Evolutionary conservation across 116 monocot species (phyloP).

Genomic region (Zostera marina): DNA sequence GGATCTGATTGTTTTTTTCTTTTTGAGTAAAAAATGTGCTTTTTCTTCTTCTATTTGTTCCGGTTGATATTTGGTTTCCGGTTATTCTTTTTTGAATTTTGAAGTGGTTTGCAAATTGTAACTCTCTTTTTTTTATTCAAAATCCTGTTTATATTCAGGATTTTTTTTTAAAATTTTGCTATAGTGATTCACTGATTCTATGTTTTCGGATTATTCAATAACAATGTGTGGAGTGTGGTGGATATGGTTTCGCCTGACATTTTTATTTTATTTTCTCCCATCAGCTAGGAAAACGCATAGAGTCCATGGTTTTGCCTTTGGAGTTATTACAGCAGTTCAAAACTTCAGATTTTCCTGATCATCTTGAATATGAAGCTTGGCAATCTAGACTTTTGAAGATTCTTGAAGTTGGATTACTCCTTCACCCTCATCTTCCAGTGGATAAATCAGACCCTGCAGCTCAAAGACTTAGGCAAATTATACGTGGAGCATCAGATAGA

Average conservation of each 20-base stretch:
- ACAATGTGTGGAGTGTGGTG: too few relatives aligned
- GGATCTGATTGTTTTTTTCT: neutral
- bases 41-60: too few relatives aligned
- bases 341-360: constrained; percentile 67
- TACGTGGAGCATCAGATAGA: constrained; percentile 45
- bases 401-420: constrained; percentile 74
- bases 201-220: too few relatives aligned
- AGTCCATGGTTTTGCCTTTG: constrained; percentile 78
- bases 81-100: too few relatives aligned
- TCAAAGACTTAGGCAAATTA: constrained; percentile 52
- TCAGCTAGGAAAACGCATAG: constrained; percentile 74
- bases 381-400: constrained; percentile 54
- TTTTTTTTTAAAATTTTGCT: too few relatives aligned
- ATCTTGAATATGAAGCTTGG: constrained; percentile 70
- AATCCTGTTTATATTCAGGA: too few relatives aligned
- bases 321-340: constrained; percentile 87
- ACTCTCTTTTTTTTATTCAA: too few relatives aligned
- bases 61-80: too few relatives aligned
- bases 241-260: neutral
- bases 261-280: neutral
- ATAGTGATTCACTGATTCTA: too few relatives aligned
- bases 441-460: constrained; percentile 51
- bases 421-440: constrained; percentile 46
- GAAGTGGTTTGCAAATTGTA: too few relatives aligned
- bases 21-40: too few relatives aligned